Conservation (phyloP, 176 grass and related monocot genomes). For the Oryza meyeriana region DNA sequence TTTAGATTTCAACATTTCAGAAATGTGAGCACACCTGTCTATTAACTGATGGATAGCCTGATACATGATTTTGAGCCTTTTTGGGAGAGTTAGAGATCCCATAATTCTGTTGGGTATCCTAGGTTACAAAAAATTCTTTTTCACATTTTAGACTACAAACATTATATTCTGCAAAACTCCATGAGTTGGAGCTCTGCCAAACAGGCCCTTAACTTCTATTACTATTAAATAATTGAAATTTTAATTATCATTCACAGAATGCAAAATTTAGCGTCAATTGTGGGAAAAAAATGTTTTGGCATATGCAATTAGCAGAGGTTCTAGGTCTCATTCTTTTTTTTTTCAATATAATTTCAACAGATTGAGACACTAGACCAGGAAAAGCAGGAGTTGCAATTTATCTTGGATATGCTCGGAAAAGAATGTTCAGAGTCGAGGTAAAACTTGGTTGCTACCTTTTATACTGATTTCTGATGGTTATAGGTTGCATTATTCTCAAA, state of each 20-base stretch:
- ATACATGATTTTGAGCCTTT: not conserved
- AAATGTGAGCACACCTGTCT: not conserved
- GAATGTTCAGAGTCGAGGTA: constrained; percentile 85
- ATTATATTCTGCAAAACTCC: not conserved
- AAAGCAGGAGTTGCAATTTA: constrained; percentile 75
- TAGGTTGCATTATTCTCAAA: constrained; percentile 10
- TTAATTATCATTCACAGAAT: not conserved
- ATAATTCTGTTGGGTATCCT: not conserved
- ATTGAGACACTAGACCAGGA: constrained; percentile 73
- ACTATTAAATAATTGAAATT: not conserved
- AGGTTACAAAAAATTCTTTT: too few species aligned
- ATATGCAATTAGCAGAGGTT: constrained; percentile 8
- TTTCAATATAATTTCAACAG: constrained; percentile 49
- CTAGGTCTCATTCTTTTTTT: constrained; percentile 5
- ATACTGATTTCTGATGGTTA: constrained; percentile 2
- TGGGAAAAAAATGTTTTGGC: not conserved
- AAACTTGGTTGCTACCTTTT: constrained; percentile 7
- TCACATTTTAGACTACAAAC: not conserved
- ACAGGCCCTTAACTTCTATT: too few species aligned
- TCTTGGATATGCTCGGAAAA: constrained; percentile 80
- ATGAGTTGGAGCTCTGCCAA: not conserved
- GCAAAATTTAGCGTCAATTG: not conserved
- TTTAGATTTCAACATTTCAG: not conserved
- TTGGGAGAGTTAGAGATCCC: not conserved
- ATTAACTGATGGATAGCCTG: constrained; percentile 12